phyloP scores from a whole-genome alignment of 2,329 filamentous ascomycete species.

The Zymoseptoria ardabiliae region DNA sequence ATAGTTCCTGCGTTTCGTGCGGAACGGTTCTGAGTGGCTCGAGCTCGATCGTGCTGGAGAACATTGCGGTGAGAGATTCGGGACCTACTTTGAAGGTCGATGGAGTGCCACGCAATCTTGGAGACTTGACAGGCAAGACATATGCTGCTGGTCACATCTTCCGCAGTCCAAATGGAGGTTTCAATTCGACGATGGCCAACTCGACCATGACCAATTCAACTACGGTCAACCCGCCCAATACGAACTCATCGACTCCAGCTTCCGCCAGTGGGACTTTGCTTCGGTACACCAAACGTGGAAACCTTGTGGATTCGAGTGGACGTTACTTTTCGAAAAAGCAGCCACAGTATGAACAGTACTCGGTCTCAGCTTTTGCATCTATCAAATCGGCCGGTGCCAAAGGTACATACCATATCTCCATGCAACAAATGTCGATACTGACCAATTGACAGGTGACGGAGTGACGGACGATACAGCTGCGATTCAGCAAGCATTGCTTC shows the following conservation, averaged over 20 bases:
- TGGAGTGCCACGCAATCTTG: constrained; percentile 18
- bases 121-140: constrained; percentile 30
- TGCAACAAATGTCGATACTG: neutral
- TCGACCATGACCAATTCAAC: neutral
- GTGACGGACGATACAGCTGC: constrained; percentile 33
- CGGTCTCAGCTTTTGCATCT: constrained; percentile 38
- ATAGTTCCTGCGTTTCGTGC: constrained; percentile 16
- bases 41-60: constrained; percentile 18
- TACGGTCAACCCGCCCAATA: neutral
- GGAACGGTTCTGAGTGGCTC: constrained; percentile 13
- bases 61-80: constrained; percentile 15
- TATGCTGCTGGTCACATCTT: constrained; percentile 19
- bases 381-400: constrained; percentile 37
- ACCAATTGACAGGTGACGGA: constrained; percentile 26
- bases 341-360: constrained; percentile 40
- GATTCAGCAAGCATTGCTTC: constrained; percentile 13
- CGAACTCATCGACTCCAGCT: neutral
- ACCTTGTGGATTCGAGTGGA: constrained; percentile 17
- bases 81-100: constrained; percentile 17
- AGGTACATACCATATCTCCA: constrained; percentile 4
- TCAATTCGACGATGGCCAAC: neutral
- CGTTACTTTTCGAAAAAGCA: constrained; percentile 37
- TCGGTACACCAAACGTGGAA: constrained; percentile 15
- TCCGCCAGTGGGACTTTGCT: constrained; percentile 12
- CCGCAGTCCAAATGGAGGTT: constrained; percentile 13